Evolutionary conservation across 192 early-diverging fungal genomes (phyloP).

Genomic region (Cladochytrium replicatum): DNA sequence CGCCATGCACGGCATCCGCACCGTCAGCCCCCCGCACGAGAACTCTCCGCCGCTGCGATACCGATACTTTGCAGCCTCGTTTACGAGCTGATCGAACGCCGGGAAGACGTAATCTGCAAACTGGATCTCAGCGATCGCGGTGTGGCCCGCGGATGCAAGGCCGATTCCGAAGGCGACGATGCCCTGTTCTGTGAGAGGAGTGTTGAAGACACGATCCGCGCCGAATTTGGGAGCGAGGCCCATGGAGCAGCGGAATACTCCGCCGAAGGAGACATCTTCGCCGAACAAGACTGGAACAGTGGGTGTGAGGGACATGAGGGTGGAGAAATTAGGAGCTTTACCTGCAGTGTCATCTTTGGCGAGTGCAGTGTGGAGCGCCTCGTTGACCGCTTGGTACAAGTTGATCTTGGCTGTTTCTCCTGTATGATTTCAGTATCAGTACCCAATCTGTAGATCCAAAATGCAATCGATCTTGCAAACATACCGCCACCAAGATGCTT

Average conservation of each 20-base stretch:
- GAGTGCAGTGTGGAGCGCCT: slow-evolving; percentile 82
- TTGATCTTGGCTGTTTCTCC: slow-evolving; percentile 84
- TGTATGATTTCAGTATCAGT: not conserved
- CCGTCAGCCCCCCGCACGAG: slow-evolving; percentile 79
- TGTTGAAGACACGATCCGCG: slow-evolving; percentile 87
- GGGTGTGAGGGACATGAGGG: not conserved
- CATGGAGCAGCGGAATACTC: slow-evolving; percentile 91
- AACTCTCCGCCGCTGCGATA: slow-evolving; percentile 92
- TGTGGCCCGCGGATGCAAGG: slow-evolving; percentile 86
- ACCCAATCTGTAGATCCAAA: not conserved
- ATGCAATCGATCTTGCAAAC: slow-evolving; percentile 35
- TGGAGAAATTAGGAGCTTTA: slow-evolving; percentile 3
- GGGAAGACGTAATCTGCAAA: slow-evolving; percentile 99
- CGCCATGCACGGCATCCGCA: slow-evolving; percentile 83
- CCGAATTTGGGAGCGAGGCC: slow-evolving; percentile 87
- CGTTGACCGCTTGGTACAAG: slow-evolving; percentile 88
- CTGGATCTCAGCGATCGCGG: slow-evolving; percentile 96
- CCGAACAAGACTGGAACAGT: slow-evolving; percentile 71
- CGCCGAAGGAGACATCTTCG: slow-evolving; percentile 96
- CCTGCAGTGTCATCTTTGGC: slow-evolving; percentile 78
- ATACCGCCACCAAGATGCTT: slow-evolving; percentile 36
- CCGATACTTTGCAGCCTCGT: slow-evolving; percentile 95
- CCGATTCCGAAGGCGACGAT: slow-evolving; percentile 94
- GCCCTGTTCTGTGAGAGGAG: slow-evolving; percentile 90
- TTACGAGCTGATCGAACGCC: slow-evolving; percentile 95